A percentile compares a stretch with the other conserved stretches of the same genome.
Conservation (phyloP, 768 basidiomycete genomes). For the Hydnum rufescens region DNA sequence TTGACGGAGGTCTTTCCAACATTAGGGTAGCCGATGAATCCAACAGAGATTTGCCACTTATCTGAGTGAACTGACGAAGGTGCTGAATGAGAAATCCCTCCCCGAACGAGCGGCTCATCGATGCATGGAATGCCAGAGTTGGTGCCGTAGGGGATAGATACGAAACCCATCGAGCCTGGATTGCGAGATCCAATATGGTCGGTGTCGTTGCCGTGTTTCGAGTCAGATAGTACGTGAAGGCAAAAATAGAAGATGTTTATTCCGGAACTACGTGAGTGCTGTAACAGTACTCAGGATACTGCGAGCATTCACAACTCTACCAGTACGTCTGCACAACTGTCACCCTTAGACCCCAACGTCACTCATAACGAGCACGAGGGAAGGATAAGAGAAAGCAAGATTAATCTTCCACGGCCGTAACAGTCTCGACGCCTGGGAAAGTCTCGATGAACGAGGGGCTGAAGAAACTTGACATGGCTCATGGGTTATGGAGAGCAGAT, state of each 20-base stretch:
- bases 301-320: conserved; percentile 22
- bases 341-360: conserved; percentile 16
- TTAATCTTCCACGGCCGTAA: conserved; percentile 33
- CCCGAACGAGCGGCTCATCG: conserved; percentile 96
- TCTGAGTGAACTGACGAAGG: conserved; percentile 92
- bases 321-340: conserved; percentile 16
- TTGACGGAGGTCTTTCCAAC: conserved; percentile 96
- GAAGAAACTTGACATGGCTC: conserved; percentile 24
- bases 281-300: conserved; percentile 5
- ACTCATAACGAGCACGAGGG: conserved; percentile 18
- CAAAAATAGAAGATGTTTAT: conserved; percentile 23
- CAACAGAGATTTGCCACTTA: conserved; percentile 98
- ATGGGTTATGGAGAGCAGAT: background rate
- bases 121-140: conserved; percentile 95
- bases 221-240: no score
- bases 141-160: conserved; percentile 87
- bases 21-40: conserved; percentile 95
- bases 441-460: conserved; percentile 9
- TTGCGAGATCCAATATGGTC: background rate
- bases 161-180: conserved; percentile 87
- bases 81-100: conserved; percentile 96
- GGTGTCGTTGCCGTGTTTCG: no score
- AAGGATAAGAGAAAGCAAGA: conserved; percentile 12
- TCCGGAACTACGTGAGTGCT: conserved; percentile 25
- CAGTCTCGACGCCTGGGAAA: conserved; percentile 15